These are phyloP conservation scores for Rhododendron henanense DNA, from an alignment of 148 eudicot species.

Conservation along the genomic window DNA sequence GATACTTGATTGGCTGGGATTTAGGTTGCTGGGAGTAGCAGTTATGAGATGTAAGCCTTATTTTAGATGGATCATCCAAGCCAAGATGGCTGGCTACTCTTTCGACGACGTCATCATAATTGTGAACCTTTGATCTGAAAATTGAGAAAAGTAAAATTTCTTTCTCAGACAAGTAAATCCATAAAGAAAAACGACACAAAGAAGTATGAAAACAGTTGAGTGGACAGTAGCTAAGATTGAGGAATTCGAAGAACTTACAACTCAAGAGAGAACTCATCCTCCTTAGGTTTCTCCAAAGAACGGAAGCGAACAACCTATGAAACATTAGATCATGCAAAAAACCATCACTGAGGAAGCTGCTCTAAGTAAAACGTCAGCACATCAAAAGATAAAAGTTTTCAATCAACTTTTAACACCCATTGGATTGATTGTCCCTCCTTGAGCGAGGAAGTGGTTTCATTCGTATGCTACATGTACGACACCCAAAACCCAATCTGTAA, in stretches of 20 bases:
- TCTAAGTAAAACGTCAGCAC: background rate
- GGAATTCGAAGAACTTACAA: slow-evolving; percentile 48
- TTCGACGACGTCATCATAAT: slow-evolving; percentile 86
- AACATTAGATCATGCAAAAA: background rate
- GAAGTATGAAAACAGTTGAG: background rate
- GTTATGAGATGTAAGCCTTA: slow-evolving; percentile 89
- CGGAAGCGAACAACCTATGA: slow-evolving; percentile 81
- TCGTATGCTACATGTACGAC: background rate
- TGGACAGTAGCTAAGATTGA: background rate
- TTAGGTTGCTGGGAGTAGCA: slow-evolving; percentile 94
- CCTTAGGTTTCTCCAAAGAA: slow-evolving; percentile 75
- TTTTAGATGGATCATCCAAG: slow-evolving; percentile 82
- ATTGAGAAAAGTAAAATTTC: background rate
- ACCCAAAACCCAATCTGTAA: too few relatives aligned
- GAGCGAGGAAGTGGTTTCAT: background rate
- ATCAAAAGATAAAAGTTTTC: background rate
- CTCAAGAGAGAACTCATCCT: slow-evolving; percentile 79
- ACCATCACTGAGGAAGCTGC: background rate
- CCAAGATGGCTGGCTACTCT: slow-evolving; percentile 70
- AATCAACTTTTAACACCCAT: background rate
- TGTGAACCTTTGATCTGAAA: slow-evolving; percentile 65
- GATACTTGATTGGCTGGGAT: slow-evolving; percentile 69
- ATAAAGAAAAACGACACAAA: background rate
- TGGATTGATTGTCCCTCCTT: background rate
- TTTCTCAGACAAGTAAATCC: background rate